A percentile compares a stretch with the other conserved stretches of the same genome.
phyloP scores from a whole-genome alignment of 1,284 basidiomycete species.

The Singerocomus inundabilis region DNA sequence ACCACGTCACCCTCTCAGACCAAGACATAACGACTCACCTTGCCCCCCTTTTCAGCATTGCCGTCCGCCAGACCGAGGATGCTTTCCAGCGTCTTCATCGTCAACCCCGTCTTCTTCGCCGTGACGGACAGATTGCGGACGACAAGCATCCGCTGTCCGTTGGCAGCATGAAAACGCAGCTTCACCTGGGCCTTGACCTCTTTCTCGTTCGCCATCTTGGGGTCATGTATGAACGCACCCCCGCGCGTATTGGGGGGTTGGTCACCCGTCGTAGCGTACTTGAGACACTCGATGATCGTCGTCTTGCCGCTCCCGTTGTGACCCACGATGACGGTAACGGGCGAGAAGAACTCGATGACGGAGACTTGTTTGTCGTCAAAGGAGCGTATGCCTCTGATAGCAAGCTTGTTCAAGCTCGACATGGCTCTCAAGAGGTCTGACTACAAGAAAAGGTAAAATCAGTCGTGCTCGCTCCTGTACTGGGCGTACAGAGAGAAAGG shows the following conservation, averaged over 20 bases:
- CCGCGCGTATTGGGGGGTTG: conserved; percentile 97
- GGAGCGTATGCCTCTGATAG: conserved; percentile 83
- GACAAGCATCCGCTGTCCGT: conserved; percentile 87
- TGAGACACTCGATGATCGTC: conserved; percentile 98
- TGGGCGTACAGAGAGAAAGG: not conserved
- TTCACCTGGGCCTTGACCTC: conserved; percentile 99
- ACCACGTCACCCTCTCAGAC: no score
- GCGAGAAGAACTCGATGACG: conserved; percentile 96
- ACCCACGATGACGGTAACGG: conserved; percentile 98
- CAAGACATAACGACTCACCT: conserved; percentile 50
- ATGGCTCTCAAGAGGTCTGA: conserved; percentile 49
- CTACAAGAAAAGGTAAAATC: not conserved
- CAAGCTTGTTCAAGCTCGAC: conserved; percentile 86
- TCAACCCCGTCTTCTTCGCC: conserved; percentile 86
- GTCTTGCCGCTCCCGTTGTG: conserved; percentile 99
- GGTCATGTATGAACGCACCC: conserved; percentile 97
- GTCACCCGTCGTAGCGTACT: conserved; percentile 98
- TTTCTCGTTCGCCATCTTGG: conserved; percentile 98
- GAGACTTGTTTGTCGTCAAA: conserved; percentile 95
- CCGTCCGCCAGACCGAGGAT: conserved; percentile 77
- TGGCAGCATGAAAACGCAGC: conserved; percentile 88
- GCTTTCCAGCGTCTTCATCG: conserved; percentile 98
- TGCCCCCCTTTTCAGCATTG: conserved; percentile 66
- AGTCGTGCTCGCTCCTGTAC: not conserved
- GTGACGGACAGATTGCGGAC: conserved; percentile 93